A percentile compares a stretch with the other conserved stretches of the same genome.
phyloP scores from a whole-genome alignment of 2,329 filamentous ascomycete genomes.

The Tympanopsis confertula region DNA sequence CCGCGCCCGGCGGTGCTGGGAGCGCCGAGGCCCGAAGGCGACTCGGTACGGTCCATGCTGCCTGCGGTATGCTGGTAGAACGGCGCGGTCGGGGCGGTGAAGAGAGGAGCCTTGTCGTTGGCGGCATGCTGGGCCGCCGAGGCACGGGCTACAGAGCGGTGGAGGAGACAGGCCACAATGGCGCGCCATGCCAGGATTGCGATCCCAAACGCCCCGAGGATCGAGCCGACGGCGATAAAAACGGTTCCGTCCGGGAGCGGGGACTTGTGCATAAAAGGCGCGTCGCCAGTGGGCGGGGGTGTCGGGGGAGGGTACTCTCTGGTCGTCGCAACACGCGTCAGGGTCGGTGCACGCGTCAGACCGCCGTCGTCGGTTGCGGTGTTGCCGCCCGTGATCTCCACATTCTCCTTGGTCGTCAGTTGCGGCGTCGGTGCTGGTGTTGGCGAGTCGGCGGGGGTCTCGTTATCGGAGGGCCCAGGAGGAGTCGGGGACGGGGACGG shows the following conservation, averaged over 20 bases:
- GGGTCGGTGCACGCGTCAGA: slow-evolving; percentile 7
- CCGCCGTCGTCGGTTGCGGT: background rate
- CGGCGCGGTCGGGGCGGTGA: slow-evolving; percentile 41
- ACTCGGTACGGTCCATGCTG: slow-evolving; percentile 46
- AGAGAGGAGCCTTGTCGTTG: slow-evolving; percentile 57
- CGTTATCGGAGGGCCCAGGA: slow-evolving; percentile 7
- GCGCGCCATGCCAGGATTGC: slow-evolving; percentile 80
- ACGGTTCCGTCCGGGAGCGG: slow-evolving; percentile 81
- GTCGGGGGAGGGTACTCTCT: slow-evolving; percentile 59
- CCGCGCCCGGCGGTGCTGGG: slow-evolving; percentile 34
- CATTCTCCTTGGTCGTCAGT: slow-evolving; percentile 1
- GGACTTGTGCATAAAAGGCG: slow-evolving; percentile 86
- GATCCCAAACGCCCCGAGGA: slow-evolving; percentile 70
- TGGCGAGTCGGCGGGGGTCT: slow-evolving; percentile 24
- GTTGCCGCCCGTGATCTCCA: background rate
- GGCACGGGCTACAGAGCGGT: slow-evolving; percentile 79
- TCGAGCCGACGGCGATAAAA: slow-evolving; percentile 87
- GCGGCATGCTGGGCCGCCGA: slow-evolving; percentile 62
- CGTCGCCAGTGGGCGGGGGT: slow-evolving; percentile 72
- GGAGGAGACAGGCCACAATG: slow-evolving; percentile 79
- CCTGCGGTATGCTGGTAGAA: slow-evolving; percentile 57
- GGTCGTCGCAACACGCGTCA: slow-evolving; percentile 43
- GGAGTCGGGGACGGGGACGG: slow-evolving; percentile 10
- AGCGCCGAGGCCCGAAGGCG: slow-evolving; percentile 35
- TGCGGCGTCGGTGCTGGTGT: slow-evolving; percentile 17